Evolutionary conservation across 345 rosid species (phyloP).

Genomic region (Euphorbia tirucalli): DNA sequence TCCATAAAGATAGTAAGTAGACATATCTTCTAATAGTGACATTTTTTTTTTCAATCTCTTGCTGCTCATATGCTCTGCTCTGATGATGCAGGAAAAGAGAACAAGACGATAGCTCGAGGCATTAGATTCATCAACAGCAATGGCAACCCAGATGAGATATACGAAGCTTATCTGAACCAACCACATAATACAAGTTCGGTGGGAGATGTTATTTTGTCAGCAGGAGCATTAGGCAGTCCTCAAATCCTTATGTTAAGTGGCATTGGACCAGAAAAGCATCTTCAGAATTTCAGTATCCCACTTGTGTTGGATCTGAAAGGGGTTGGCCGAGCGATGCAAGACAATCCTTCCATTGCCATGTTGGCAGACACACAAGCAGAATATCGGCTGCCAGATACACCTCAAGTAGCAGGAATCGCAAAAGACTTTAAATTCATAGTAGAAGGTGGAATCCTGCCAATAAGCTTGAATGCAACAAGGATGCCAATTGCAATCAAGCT

Average conservation of each 20-base stretch:
- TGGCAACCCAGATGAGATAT: slow-evolving; percentile 37
- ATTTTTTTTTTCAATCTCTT: neutral
- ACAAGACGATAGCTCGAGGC: slow-evolving; percentile 44
- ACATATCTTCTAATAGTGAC: neutral
- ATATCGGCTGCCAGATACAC: slow-evolving; percentile 54
- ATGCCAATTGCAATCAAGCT: slow-evolving; percentile 53
- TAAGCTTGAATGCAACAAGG: slow-evolving; percentile 43
- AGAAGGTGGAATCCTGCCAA: slow-evolving; percentile 50
- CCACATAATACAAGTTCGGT: slow-evolving; percentile 25
- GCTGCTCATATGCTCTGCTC: slow-evolving; percentile 3
- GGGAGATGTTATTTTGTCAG: slow-evolving; percentile 69
- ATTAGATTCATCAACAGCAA: slow-evolving; percentile 58
- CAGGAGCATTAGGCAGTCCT: slow-evolving; percentile 78
- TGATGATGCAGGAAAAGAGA: slow-evolving; percentile 32
- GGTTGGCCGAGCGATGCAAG: slow-evolving; percentile 59
- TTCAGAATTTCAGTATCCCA: slow-evolving; percentile 45
- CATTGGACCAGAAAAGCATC: slow-evolving; percentile 55
- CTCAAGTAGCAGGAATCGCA: slow-evolving; percentile 64
- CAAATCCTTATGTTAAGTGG: slow-evolving; percentile 67
- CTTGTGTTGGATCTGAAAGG: slow-evolving; percentile 32
- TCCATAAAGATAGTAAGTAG: slow-evolving; percentile 35
- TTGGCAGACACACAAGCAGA: slow-evolving; percentile 41
- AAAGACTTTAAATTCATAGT: slow-evolving; percentile 49
- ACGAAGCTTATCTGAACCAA: slow-evolving; percentile 48
- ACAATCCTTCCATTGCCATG: slow-evolving; percentile 53